A percentile compares a stretch with the other conserved stretches of the same genome.
Evolutionary conservation across 2,329 filamentous ascomycete genomes (phyloP).

Genomic region (Colletotrichum karsti): DNA sequence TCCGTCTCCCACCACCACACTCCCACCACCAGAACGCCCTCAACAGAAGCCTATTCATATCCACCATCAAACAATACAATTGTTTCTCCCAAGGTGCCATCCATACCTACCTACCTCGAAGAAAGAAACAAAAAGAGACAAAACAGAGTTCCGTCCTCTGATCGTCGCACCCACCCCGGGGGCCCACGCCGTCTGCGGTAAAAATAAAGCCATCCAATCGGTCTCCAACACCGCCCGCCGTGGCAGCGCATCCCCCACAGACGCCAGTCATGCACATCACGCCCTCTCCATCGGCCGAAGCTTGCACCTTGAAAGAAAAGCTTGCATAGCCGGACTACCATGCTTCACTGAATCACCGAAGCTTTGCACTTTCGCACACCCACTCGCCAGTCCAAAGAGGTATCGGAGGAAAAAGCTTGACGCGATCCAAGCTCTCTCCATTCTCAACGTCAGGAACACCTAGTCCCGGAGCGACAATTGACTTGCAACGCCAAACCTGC

Average conservation of each 20-base stretch:
- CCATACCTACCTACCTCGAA: too few relatives aligned
- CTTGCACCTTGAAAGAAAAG: constrained; percentile 10
- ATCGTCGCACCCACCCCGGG: background rate
- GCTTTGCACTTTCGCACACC: constrained; percentile 4
- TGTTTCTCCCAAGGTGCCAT: background rate
- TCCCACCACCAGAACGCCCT: background rate
- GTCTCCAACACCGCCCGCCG: constrained; percentile 3
- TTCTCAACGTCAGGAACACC: background rate
- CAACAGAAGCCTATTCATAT: constrained; percentile 18
- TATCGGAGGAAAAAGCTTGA: constrained; percentile 16
- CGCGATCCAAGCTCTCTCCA: constrained; percentile 15
- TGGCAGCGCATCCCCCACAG: constrained; percentile 21
- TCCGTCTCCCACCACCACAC: background rate
- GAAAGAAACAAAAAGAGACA: background rate
- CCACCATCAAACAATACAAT: background rate
- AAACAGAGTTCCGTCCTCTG: constrained; percentile 10
- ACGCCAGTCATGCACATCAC: constrained; percentile 28
- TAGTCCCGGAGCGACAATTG: constrained; percentile 12
- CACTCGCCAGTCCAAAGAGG: constrained; percentile 10
- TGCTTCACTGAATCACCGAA: constrained; percentile 17
- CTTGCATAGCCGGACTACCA: constrained; percentile 4
- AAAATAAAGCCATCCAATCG: constrained; percentile 24
- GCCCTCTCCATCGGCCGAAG: constrained; percentile 23
- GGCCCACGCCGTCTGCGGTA: constrained; percentile 1
- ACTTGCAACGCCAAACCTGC: constrained; percentile 22